Evolutionary conservation across 495 filamentous ascomycete species (phyloP), one percentile per base, ranked within the genome.

Genomic region (Neurospora tetrasperma): DNA sequence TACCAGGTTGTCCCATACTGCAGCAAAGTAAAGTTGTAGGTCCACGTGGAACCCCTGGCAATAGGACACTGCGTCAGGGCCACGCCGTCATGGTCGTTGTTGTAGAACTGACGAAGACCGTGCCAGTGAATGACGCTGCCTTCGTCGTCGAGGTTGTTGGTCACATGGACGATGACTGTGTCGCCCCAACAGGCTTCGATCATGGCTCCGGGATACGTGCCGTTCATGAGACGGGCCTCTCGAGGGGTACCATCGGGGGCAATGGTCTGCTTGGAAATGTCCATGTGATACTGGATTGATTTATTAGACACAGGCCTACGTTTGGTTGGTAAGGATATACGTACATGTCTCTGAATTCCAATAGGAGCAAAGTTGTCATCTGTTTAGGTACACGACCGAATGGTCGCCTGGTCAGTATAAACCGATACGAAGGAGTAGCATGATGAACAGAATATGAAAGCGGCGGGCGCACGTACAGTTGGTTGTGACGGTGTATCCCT

Each of bases 151-250:
- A 88, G 74, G 27, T 78, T 78, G 73, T 90, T 91, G 4, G 76
- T 80, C 7, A 90, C 85, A 54, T 77, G 83, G 48, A 90, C 79
- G 38, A 84, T 71, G 44, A 90, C 79, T 46, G 78, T 86, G 72
- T 90, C 88, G 14, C 88, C 88, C 84, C 86, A 88, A 66, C 89
- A 82, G 4, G 86, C 88, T 73, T 85, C 83, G 71, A 91, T 80
- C 1, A 81, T 84, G n/a, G 89, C 89, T 0, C 87, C 85, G n/a
- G 70, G 71, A 7, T 69, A 73, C 39, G 78, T 76, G 12, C 80
- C 78, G 54, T 86, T 84, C 54, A 85, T 73, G 41, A 82, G 76
- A 44, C 70, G 27, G 27, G 54, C 54, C 3, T 66, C 27, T 35
- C 75, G 78, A 10, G 78, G 77, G 3, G 81, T 76, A 16, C 82